A percentile compares a stretch with the other conserved stretches of the same genome.
These are phyloP conservation scores for Phialophora verrucosa DNA, from an alignment of 2,329 filamentous ascomycete species.

Conservation along the genomic window DNA sequence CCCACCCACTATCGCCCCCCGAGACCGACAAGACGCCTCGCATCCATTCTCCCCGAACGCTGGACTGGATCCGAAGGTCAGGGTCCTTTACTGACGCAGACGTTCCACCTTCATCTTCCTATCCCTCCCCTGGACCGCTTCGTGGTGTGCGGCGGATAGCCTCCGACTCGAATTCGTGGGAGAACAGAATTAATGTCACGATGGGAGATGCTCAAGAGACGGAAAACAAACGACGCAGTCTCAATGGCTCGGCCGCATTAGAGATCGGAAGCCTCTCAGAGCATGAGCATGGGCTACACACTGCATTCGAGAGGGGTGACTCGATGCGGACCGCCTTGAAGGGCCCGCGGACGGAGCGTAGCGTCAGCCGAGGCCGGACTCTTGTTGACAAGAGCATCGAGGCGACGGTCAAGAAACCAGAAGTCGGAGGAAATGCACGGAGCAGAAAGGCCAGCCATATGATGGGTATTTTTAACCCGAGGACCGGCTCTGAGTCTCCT, in stretches of 20 bases:
- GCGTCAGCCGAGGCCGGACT: constrained; percentile 51
- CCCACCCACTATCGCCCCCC: constrained; percentile 31
- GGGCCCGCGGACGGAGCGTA: constrained; percentile 45
- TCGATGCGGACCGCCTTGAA: constrained; percentile 38
- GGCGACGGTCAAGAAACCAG: constrained; percentile 64
- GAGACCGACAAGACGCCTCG: constrained; percentile 25
- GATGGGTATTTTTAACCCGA: constrained; percentile 64
- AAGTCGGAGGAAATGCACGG: constrained; percentile 60
- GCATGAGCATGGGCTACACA: constrained; percentile 36
- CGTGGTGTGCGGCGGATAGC: constrained; percentile 36
- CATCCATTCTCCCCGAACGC: constrained; percentile 23
- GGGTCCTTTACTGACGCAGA: constrained; percentile 28
- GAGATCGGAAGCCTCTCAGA: constrained; percentile 37
- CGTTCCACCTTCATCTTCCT: constrained; percentile 12
- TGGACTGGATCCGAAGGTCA: constrained; percentile 31
- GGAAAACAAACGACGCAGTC: constrained; percentile 19
- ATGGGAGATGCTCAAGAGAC: constrained; percentile 24
- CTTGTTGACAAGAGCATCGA: constrained; percentile 68
- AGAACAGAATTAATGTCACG: constrained; percentile 35
- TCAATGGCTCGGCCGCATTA: constrained; percentile 15
- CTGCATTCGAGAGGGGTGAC: constrained; percentile 35
- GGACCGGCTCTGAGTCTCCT: constrained; percentile 26
- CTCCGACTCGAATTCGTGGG: constrained; percentile 36
- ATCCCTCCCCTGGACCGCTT: constrained; percentile 28
- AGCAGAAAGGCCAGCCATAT: constrained; percentile 71